These are phyloP conservation scores for Camelina laxa DNA, from an alignment of 345 rosid species.

Conservation along the genomic window DNA sequence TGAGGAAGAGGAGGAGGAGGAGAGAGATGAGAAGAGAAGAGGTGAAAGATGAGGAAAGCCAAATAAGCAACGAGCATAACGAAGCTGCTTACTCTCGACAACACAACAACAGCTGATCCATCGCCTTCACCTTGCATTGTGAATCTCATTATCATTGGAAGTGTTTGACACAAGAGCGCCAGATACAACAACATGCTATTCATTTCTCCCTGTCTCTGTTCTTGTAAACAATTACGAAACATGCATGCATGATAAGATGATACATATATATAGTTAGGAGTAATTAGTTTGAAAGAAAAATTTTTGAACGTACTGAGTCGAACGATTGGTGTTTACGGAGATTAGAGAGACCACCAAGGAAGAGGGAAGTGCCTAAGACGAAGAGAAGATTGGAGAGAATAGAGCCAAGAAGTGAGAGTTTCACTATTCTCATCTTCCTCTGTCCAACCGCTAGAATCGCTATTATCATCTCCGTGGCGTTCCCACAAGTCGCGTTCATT, in stretches of 20 bases:
- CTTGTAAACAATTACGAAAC: neutral
- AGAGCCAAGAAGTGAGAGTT: conserved; percentile 87
- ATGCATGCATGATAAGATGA: neutral
- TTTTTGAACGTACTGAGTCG: conserved; percentile 59
- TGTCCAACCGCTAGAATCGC: conserved; percentile 80
- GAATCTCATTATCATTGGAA: conserved; percentile 69
- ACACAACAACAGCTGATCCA: conserved; percentile 48
- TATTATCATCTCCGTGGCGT: conserved; percentile 92
- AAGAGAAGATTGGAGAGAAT: conserved; percentile 87
- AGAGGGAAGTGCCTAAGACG: conserved; percentile 87
- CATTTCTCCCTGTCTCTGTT: conserved; percentile 89
- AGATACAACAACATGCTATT: conserved; percentile 70
- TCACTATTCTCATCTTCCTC: conserved; percentile 71
- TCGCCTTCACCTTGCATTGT: conserved; percentile 35
- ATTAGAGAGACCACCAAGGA: conserved; percentile 84
- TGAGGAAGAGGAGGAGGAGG: conserved; percentile 25
- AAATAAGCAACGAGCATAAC: conserved; percentile 78
- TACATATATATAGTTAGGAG: no score
- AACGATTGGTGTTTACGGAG: conserved; percentile 71
- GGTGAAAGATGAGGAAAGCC: conserved; percentile 85
- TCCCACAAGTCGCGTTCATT: conserved; percentile 94
- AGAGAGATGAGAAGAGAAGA: conserved; percentile 63
- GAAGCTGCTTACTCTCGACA: conserved; percentile 87
- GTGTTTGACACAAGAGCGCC: conserved; percentile 77
- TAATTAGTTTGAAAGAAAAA: neutral